These are phyloP conservation scores for Schwanniomyces polymorphus DNA, from an alignment of 805 yeast genomes.

Conservation along the genomic window DNA sequence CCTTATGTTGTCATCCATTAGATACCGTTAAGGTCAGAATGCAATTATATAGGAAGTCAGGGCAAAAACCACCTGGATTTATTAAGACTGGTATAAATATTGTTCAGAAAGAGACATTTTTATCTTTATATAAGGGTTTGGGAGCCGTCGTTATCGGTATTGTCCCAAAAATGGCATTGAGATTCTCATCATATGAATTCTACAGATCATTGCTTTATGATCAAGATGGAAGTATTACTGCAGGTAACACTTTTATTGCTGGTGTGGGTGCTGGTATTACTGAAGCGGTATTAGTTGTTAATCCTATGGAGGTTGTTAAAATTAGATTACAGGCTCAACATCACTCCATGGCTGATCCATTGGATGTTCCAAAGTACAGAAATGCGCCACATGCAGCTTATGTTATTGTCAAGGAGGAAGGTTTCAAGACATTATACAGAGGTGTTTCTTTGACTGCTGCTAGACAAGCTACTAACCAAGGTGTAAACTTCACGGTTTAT, in stretches of 20 bases:
- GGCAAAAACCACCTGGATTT: constrained; percentile 85
- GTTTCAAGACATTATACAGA: constrained; percentile 81
- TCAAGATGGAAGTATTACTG: constrained; percentile 63
- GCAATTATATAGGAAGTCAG: constrained; percentile 79
- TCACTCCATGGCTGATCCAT: constrained; percentile 83
- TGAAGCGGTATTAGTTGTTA: constrained; percentile 92
- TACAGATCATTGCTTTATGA: constrained; percentile 70
- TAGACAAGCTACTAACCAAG: constrained; percentile 97
- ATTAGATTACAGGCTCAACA: constrained; percentile 95
- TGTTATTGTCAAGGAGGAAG: constrained; percentile 86
- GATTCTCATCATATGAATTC: constrained; percentile 92
- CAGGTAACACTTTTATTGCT: constrained; percentile 78
- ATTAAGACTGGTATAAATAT: constrained; percentile 77
- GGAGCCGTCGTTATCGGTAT: constrained; percentile 98
- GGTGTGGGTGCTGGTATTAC: constrained; percentile 98
- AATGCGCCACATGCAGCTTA: constrained; percentile 91
- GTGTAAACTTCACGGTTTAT: constrained; percentile 96
- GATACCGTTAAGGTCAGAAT: constrained; percentile 97
- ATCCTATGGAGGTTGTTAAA: constrained; percentile 97
- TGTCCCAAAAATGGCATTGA: constrained; percentile 97
- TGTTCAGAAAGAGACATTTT: constrained; percentile 74
- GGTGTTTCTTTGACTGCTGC: constrained; percentile 97
- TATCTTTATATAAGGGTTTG: constrained; percentile 90
- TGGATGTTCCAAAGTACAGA: constrained; percentile 79
- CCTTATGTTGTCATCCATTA: constrained; percentile 96